Evolutionary conservation across 2,329 filamentous ascomycete genomes (phyloP).

Genomic region (Beauveria australis): DNA sequence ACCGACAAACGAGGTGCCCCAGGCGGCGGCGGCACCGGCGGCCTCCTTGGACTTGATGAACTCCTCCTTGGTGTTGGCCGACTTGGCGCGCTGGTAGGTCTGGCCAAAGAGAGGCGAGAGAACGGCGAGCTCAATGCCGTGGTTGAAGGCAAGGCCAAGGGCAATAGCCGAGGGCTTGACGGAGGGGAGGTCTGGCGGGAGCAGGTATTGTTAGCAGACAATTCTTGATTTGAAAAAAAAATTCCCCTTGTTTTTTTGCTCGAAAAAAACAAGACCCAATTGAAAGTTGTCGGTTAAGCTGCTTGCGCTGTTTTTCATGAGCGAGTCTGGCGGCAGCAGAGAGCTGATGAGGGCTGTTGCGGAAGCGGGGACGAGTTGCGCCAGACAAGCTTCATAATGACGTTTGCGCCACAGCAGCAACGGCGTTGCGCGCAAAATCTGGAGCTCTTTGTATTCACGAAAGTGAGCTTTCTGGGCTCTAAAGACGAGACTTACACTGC

Average conservation of each 20-base stretch:
- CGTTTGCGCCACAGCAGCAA: constrained; percentile 1
- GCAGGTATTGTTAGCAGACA: background rate
- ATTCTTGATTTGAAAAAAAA: too few species aligned
- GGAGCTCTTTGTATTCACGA: background rate
- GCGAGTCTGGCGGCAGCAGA: background rate
- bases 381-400: constrained; percentile 1
- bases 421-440: background rate
- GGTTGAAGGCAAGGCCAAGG: constrained; percentile 92
- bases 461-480: background rate
- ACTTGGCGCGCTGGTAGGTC: constrained; percentile 87
- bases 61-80: constrained; percentile 90
- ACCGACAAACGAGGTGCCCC: constrained; percentile 83
- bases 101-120: constrained; percentile 86
- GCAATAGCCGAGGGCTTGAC: constrained; percentile 98
- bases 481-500: constrained; percentile 39
- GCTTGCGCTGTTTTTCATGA: too few species aligned
- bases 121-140: constrained; percentile 80
- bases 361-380: background rate
- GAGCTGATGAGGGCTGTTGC: background rate
- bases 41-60: constrained; percentile 93
- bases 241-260: too few species aligned
- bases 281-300: too few species aligned
- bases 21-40: constrained; percentile 75
- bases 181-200: constrained; percentile 48
- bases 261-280: too few species aligned